A percentile compares a stretch with the other conserved stretches of the same genome.
phyloP scores from a whole-genome alignment of 768 basidiomycete species.

The Suillus sp. region DNA sequence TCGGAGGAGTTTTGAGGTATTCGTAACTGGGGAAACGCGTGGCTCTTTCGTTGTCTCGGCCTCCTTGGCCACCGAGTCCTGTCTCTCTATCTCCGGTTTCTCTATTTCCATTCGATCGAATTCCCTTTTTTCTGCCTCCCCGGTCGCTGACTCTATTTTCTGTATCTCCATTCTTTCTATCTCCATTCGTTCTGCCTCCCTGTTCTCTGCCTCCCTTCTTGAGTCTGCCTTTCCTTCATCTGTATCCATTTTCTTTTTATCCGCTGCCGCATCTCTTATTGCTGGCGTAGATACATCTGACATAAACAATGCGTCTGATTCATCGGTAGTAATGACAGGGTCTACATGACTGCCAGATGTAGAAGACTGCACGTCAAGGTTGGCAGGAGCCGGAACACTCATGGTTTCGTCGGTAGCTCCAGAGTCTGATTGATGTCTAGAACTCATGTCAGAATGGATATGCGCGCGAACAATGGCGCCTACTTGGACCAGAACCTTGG shows the following conservation, averaged over 20 bases:
- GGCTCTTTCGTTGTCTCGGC: neutral
- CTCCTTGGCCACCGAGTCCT: neutral
- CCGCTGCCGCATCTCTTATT: too few relatives aligned
- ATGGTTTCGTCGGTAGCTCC: neutral
- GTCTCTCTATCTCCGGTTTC: neutral
- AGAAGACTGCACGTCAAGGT: neutral
- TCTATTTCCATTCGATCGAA: neutral
- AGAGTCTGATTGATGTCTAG: neutral
- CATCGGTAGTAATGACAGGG: neutral
- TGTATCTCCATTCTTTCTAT: too few relatives aligned
- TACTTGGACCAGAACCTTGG: neutral
- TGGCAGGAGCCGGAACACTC: neutral
- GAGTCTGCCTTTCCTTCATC: neutral
- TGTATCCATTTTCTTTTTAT: neutral
- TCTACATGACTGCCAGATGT: neutral
- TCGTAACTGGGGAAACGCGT: neutral
- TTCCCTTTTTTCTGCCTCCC: neutral
- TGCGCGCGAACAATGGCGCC: neutral
- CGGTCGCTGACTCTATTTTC: too few relatives aligned
- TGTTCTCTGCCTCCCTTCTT: neutral
- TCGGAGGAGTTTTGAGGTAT: slow-evolving; percentile 2
- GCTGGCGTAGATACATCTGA: neutral
- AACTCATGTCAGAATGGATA: neutral
- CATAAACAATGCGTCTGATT: neutral
- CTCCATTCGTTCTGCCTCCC: neutral